Percentiles rank a stretch among this genome's conserved stretches.
These are phyloP conservation scores for Serendipita sp. DNA, from an alignment of 768 basidiomycete genomes.

Conservation along the genomic window DNA sequence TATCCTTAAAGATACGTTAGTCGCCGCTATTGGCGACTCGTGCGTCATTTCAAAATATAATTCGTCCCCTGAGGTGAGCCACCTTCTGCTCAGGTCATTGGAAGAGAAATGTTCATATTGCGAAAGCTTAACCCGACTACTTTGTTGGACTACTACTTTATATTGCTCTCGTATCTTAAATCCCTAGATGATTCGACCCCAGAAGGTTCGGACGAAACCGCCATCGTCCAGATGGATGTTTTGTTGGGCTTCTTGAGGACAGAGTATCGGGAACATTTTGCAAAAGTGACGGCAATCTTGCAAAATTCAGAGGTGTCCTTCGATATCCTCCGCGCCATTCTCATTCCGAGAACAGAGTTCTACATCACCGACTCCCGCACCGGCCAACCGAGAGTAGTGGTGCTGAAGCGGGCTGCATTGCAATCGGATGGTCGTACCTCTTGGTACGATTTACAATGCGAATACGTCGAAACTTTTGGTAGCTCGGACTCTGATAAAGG, in stretches of 20 bases:
- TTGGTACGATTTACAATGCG: conserved; percentile 30
- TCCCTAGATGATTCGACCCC: too few relatives aligned
- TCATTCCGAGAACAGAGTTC: conserved; percentile 36
- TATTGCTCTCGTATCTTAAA: too few relatives aligned
- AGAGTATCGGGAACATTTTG: conserved; percentile 35
- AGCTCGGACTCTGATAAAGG: conserved; percentile 17
- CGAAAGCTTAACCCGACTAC: conserved; percentile 8
- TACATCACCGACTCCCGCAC: conserved; percentile 38
- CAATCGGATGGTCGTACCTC: conserved; percentile 21
- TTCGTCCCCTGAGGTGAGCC: not conserved
- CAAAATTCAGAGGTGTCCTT: conserved; percentile 42
- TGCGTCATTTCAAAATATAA: not conserved
- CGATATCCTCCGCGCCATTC: conserved; percentile 37
- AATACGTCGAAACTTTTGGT: conserved; percentile 33
- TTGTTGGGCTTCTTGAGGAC: conserved; percentile 33
- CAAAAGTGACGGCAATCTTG: conserved; percentile 30
- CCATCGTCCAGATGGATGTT: conserved; percentile 31
- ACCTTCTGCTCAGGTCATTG: conserved; percentile 13
- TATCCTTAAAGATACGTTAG: not conserved
- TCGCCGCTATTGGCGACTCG: not conserved
- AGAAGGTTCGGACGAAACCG: conserved; percentile 19
- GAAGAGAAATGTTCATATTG: conserved; percentile 20
- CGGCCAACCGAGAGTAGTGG: conserved; percentile 33
- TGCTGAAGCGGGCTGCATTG: conserved; percentile 25
- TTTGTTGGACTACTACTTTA: too few relatives aligned